These are phyloP conservation scores for Diddensiella caesifluorescens DNA, from an alignment of 805 yeast species.

Conservation along the genomic window DNA sequence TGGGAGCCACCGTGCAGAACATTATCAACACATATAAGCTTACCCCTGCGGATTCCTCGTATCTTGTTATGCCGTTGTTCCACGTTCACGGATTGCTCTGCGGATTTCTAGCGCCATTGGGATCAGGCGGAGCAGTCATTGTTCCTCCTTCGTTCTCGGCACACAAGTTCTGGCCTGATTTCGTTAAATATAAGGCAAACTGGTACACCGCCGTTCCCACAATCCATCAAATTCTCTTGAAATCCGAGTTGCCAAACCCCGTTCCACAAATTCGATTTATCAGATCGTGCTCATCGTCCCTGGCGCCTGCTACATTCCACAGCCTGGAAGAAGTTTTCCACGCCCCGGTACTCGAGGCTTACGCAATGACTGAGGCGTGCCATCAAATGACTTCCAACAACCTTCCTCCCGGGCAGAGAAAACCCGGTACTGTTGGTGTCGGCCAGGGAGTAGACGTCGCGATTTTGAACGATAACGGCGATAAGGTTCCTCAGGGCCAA, in stretches of 20 bases:
- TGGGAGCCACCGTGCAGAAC: conserved; percentile 54
- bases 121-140: conserved; percentile 56
- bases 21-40: conserved; percentile 54
- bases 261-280: conserved; percentile 58
- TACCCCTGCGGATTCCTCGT: conserved; percentile 45
- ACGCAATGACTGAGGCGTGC: conserved; percentile 79
- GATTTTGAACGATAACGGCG: conserved; percentile 47
- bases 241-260: conserved; percentile 44
- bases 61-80: conserved; percentile 71
- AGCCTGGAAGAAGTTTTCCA: conserved; percentile 51
- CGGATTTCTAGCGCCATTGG: conserved; percentile 55
- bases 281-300: conserved; percentile 66
- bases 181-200: conserved; percentile 43
- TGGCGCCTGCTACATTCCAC: conserved; percentile 60
- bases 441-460: conserved; percentile 65
- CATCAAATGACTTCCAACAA: conserved; percentile 74
- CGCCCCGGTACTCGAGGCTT: conserved; percentile 71
- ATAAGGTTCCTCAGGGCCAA: conserved; percentile 43
- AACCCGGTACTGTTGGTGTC: conserved; percentile 69
- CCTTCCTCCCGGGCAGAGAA: conserved; percentile 57
- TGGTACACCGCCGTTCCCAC: conserved; percentile 82
- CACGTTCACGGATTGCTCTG: conserved; percentile 74
- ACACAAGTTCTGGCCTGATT: conserved; percentile 54
- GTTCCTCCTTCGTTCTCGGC: conserved; percentile 63
- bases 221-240: conserved; percentile 60